Evolutionary conservation across 2,329 filamentous ascomycete genomes (phyloP).

Genomic region (Immersiporthe knoxdaviesiana): DNA sequence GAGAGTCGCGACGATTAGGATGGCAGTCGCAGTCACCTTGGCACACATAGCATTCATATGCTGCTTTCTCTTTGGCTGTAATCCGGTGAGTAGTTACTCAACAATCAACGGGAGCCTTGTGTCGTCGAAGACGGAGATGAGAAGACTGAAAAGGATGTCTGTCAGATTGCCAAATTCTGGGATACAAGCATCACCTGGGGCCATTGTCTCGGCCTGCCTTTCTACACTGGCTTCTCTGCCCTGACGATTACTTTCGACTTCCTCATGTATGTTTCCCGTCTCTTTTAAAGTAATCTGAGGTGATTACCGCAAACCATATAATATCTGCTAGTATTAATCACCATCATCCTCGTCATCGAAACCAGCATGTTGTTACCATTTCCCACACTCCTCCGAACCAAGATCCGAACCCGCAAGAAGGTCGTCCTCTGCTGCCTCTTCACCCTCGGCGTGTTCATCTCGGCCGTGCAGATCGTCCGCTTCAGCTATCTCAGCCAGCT

Average conservation of each 20-base stretch:
- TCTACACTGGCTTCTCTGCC: constrained; percentile 48
- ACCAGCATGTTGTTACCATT: constrained; percentile 46
- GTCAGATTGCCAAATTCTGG: constrained; percentile 41
- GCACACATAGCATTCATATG: constrained; percentile 46
- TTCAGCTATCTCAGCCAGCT: constrained; percentile 52
- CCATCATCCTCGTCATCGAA: background rate
- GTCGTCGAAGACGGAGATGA: constrained; percentile 11
- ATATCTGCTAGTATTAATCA: background rate
- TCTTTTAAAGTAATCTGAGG: too few species aligned
- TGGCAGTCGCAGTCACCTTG: constrained; percentile 41
- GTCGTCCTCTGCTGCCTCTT: constrained; percentile 48
- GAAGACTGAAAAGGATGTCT: background rate
- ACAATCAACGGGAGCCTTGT: too few species aligned
- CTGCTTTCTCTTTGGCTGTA: constrained; percentile 43
- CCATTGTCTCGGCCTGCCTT: constrained; percentile 45
- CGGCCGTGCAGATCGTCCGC: constrained; percentile 54
- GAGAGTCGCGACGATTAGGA: constrained; percentile 38
- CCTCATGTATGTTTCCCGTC: constrained; percentile 45
- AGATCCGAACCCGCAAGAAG: constrained; percentile 42
- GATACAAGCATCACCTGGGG: constrained; percentile 42
- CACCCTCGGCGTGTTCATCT: constrained; percentile 54
- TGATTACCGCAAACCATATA: too few species aligned
- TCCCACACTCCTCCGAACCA: constrained; percentile 42
- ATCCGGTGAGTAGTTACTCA: constrained; percentile 39
- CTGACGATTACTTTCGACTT: constrained; percentile 48